Evolutionary conservation across 306 rosid genomes (phyloP), one percentile per base, ranked within the genome.

Genomic region (Phaseolus lunatus): DNA sequence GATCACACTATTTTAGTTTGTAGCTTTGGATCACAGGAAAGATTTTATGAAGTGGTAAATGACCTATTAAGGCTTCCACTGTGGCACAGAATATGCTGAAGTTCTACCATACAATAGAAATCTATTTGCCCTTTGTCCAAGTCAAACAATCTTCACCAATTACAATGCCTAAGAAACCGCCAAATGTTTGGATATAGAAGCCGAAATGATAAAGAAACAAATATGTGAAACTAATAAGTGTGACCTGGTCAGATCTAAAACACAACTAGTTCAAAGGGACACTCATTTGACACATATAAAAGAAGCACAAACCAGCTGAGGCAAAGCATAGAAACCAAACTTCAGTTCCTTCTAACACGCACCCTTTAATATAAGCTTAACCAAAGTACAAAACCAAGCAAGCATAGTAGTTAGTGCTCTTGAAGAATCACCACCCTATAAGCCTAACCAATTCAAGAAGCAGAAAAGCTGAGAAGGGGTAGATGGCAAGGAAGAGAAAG

Each of bases 401-500:
- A 59, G 19, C 22, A 6, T 20, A 49, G 48, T 18, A 12, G 2
- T 33, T 3, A 53, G 26, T 39, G 43, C 33, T 41, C 16, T 74
- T 12, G 18, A 56, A 73, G 37, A 58, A 45, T 8, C 79, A 70
- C 33, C 79, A 70, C 33, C 56, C 43, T 58, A 16, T 57, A 74
- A 59, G 20, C 58, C 33, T 29, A 75, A 53, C 68, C 19, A 35
- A n/a, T 59, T 39, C 7, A 27, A 72, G 56, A 68, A 65, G 16
- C 6, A 85, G 82, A 23, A 89, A 89, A 80, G 82, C 39, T 82
- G 75, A 79, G 77, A 88, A 76, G 78, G 77, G 18, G 83, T 66
- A 58, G 73, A 93, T 94, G 98, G 96, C 84, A 75, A 94, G 98
- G 87, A 94, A 87, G 88, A 94, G 97, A 88, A 91, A 88, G 70